Evolutionary conservation across 345 rosid genomes (phyloP).

Genomic region (Dipteronia dyeriana): DNA sequence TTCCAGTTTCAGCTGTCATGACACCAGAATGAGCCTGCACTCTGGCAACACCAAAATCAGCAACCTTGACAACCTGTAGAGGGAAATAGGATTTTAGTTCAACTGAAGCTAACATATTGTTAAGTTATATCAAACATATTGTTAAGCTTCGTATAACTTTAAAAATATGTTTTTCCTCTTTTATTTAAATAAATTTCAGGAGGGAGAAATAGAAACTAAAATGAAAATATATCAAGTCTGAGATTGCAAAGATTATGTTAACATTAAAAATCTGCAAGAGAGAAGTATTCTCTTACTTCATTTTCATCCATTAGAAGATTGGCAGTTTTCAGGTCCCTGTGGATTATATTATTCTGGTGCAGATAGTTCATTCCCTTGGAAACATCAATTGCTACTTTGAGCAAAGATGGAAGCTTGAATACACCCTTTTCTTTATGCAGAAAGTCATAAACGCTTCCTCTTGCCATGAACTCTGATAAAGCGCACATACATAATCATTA

Average conservation of each 20-base stretch:
- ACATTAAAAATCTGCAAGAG: conserved; percentile 1
- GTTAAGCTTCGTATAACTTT: not conserved
- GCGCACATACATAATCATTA: conserved; percentile 24
- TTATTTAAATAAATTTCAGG: conserved; percentile 9
- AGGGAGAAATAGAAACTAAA: not conserved
- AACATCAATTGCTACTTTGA: conserved; percentile 82
- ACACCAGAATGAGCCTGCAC: conserved; percentile 91
- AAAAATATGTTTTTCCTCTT: not conserved
- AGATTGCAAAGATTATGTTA: not conserved
- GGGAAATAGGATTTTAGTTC: not conserved
- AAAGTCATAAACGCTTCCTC: conserved; percentile 86
- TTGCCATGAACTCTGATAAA: conserved; percentile 87
- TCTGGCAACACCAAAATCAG: conserved; percentile 98
- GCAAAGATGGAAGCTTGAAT: conserved; percentile 74
- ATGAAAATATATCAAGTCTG: not conserved
- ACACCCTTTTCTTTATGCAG: conserved; percentile 84
- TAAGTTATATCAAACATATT: not conserved
- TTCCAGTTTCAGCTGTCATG: conserved; percentile 98
- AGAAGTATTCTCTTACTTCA: conserved; percentile 56
- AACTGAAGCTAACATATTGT: not conserved
- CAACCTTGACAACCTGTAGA: conserved; percentile 89
- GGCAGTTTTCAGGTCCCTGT: conserved; percentile 94
- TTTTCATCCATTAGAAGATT: conserved; percentile 99
- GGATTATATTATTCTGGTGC: conserved; percentile 94
- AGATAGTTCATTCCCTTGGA: conserved; percentile 97